Conservation (phyloP, 768 basidiomycete genomes). For the Mycena capillaripes region DNA sequence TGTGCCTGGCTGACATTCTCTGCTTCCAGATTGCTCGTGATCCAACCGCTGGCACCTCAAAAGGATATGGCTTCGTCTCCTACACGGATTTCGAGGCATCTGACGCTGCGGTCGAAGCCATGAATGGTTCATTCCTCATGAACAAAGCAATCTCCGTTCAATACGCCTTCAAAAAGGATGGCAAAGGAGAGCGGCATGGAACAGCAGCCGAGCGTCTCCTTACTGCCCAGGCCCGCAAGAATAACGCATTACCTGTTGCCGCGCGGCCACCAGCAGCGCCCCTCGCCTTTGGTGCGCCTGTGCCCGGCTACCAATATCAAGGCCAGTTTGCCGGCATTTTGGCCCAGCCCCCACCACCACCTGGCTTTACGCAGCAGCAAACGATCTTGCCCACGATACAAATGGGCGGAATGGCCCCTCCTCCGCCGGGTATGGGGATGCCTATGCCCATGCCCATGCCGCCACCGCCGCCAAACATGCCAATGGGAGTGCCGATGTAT, state of each 20-base stretch:
- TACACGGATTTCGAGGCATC: constrained; percentile 98
- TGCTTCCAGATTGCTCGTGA: constrained; percentile 88
- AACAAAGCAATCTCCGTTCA: constrained; percentile 98
- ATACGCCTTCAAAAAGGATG: constrained; percentile 99
- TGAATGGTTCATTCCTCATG: constrained; percentile 98
- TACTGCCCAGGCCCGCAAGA: constrained; percentile 95
- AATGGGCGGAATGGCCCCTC: constrained; percentile 45
- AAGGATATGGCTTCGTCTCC: constrained; percentile 97
- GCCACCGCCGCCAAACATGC: constrained; percentile 55
- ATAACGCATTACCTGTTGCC: constrained; percentile 88
- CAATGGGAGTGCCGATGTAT: constrained; percentile 56
- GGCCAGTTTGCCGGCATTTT: constrained; percentile 96
- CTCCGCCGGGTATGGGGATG: constrained; percentile 37
- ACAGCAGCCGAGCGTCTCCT: constrained; percentile 97
- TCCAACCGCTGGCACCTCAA: constrained; percentile 84
- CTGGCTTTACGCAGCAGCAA: constrained; percentile 83
- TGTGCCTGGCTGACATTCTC: constrained; percentile 18
- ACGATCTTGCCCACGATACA: constrained; percentile 69
- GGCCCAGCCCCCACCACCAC: constrained; percentile 85
- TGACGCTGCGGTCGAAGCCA: constrained; percentile 95
- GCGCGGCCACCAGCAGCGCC: constrained; percentile 83
- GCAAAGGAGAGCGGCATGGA: constrained; percentile 97
- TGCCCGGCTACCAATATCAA: constrained; percentile 83
- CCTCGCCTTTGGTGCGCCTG: constrained; percentile 77
- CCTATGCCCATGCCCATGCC: constrained; percentile 46